A percentile compares a stretch with the other conserved stretches of the same genome.
Conservation (phyloP, 345 rosid genomes). For the Salix arbutifolia region DNA sequence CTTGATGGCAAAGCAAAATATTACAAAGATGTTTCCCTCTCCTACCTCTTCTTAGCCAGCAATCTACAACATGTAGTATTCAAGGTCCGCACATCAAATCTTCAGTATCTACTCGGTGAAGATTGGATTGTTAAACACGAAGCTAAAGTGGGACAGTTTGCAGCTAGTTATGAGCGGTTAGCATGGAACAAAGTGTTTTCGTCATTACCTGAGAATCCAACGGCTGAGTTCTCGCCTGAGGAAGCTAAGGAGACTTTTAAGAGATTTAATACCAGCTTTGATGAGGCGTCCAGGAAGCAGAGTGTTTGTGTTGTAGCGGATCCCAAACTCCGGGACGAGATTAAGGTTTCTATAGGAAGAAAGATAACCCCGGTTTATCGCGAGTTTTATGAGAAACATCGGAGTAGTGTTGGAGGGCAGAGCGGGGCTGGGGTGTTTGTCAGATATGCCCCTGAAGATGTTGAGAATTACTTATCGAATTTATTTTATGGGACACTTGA, state of each 20-base stretch:
- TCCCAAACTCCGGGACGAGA: slow-evolving; percentile 47
- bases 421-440: not conserved
- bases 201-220: slow-evolving; percentile 42
- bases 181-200: slow-evolving; percentile 28
- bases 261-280: slow-evolving; percentile 51
- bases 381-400: slow-evolving; percentile 37
- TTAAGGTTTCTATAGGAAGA: slow-evolving; percentile 38
- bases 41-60: slow-evolving; percentile 29
- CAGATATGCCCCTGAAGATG: slow-evolving; percentile 26
- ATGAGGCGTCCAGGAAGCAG: slow-evolving; percentile 47
- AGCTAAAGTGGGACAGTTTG: slow-evolving; percentile 17
- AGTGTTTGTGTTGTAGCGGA: slow-evolving; percentile 44
- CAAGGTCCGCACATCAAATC: slow-evolving; percentile 21
- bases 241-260: slow-evolving; percentile 40
- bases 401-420: not conserved
- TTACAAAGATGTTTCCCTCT: slow-evolving; percentile 21
- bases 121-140: slow-evolving; percentile 27
- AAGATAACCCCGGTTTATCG: slow-evolving; percentile 45
- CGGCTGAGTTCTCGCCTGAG: slow-evolving; percentile 28
- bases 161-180: slow-evolving; percentile 23
- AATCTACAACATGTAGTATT: slow-evolving; percentile 17
- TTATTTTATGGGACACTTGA: slow-evolving; percentile 17
- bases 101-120: slow-evolving; percentile 22
- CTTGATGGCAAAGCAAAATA: slow-evolving; percentile 26
- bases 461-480: slow-evolving; percentile 29